Conservation (phyloP, 2,329 filamentous ascomycete genomes). For the Sporothrix pseudoabietina region DNA sequence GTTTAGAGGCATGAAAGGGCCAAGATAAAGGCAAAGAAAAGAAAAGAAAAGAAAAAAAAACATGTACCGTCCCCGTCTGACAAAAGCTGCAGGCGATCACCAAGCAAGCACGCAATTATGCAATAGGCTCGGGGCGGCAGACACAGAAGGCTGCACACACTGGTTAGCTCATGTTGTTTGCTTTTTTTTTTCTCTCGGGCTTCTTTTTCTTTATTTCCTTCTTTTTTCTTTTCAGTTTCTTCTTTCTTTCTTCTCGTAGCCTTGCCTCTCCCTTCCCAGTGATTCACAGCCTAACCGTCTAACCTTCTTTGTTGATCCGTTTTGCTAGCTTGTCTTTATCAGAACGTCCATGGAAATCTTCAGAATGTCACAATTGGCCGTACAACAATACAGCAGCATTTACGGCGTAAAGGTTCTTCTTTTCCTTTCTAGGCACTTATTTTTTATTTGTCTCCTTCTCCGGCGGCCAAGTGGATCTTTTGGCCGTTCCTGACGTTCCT, state of each 20-base stretch:
- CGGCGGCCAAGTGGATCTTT: not conserved
- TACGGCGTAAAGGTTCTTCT: no score
- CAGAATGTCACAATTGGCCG: not conserved
- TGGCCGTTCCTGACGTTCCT: not conserved
- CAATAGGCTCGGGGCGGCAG: slow-evolving; percentile 6
- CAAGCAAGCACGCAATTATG: slow-evolving; percentile 25
- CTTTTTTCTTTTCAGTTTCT: not conserved
- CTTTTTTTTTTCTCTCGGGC: not conserved
- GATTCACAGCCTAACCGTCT: not conserved
- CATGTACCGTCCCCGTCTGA: slow-evolving; percentile 4
- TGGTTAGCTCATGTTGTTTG: not conserved
- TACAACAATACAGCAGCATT: not conserved
- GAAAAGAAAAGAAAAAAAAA: not conserved
- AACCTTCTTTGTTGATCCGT: not conserved
- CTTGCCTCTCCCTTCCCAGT: not conserved
- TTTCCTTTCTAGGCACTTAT: not conserved
- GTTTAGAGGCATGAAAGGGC: not conserved
- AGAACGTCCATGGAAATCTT: not conserved
- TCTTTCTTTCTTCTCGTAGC: not conserved
- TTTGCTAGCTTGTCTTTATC: not conserved
- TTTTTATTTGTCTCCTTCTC: not conserved
- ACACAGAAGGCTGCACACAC: not conserved
- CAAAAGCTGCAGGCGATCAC: slow-evolving; percentile 9
- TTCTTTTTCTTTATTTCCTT: not conserved
- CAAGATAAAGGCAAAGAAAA: not conserved